Percentiles rank a stretch among this genome's conserved stretches.
phyloP scores from a whole-genome alignment of 2,329 filamentous ascomycete genomes.

The Colletotrichum liaoningense region DNA sequence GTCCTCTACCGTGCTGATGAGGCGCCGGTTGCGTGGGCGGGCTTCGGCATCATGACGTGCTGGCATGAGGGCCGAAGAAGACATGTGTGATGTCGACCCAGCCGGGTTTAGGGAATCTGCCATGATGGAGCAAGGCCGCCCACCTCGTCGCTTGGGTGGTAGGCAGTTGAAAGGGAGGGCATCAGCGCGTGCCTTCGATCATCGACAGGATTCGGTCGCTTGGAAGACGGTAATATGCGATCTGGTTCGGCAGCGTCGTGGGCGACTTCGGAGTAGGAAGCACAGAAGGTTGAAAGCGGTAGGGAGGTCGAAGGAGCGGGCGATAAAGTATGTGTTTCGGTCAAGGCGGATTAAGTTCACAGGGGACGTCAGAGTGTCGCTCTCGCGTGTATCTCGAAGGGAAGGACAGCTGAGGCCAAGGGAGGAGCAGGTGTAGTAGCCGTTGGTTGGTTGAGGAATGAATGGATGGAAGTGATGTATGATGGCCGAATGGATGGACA shows the following conservation, averaged over 20 bases:
- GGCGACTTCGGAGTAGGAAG: neutral
- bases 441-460: conserved; percentile 5
- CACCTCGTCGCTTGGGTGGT: conserved; percentile 33
- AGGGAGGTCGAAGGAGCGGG: neutral
- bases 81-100: conserved; percentile 50
- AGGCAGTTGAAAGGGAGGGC: conserved; percentile 31
- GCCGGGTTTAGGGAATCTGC: conserved; percentile 40
- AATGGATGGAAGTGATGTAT: conserved; percentile 1
- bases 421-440: neutral
- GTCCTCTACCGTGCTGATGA: conserved; percentile 46
- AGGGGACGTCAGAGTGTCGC: conserved; percentile 8
- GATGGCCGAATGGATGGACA: neutral
- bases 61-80: conserved; percentile 58
- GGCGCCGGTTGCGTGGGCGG: conserved; percentile 64
- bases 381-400: neutral
- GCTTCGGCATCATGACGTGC: conserved; percentile 54
- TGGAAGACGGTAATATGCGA: neutral
- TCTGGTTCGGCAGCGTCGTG: neutral
- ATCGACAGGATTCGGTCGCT: conserved; percentile 17
- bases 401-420: neutral
- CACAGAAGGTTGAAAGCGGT: neutral
- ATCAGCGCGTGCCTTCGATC: conserved; percentile 33
- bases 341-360: conserved; percentile 3
- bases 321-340: neutral
- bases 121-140: conserved; percentile 33